A percentile compares a stretch with the other conserved stretches of the same genome.
These are phyloP conservation scores for Lactarius quietus DNA, from an alignment of 768 basidiomycete species.

Conservation along the genomic window DNA sequence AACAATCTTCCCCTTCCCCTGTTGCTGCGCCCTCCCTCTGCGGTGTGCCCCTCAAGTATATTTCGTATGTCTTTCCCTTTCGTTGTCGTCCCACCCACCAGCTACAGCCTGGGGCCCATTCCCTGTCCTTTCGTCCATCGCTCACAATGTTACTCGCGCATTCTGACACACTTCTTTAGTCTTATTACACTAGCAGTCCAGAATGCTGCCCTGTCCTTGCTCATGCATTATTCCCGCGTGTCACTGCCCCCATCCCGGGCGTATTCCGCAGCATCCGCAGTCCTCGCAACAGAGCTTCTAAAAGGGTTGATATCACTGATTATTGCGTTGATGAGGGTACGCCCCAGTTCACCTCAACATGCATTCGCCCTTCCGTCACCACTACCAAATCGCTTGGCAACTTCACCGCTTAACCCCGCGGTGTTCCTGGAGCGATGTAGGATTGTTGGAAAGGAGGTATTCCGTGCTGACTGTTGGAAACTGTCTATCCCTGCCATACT, in stretches of 20 bases:
- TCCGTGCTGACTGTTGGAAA: conserved; percentile 95
- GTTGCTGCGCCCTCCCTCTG: conserved; percentile 52
- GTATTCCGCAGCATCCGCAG: conserved; percentile 93
- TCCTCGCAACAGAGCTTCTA: conserved; percentile 89
- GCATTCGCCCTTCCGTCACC: conserved; percentile 25
- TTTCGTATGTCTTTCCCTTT: conserved; percentile 53
- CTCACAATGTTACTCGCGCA: neutral
- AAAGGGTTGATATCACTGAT: conserved; percentile 85
- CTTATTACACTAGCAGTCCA: conserved; percentile 86
- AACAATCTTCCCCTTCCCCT: conserved; percentile 32
- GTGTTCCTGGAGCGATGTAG: conserved; percentile 46
- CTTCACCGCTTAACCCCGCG: conserved; percentile 36
- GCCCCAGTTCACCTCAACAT: conserved; percentile 36
- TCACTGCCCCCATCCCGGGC: conserved; percentile 67
- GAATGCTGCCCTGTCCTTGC: conserved; percentile 85
- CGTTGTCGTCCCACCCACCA: neutral
- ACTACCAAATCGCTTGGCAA: conserved; percentile 30
- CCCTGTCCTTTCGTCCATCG: too few species aligned
- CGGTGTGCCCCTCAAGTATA: conserved; percentile 74
- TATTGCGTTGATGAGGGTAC: conserved; percentile 73
- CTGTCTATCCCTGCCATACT: conserved; percentile 94
- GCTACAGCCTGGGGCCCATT: neutral
- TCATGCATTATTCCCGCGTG: conserved; percentile 96
- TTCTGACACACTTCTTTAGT: conserved; percentile 37
- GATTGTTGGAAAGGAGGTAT: conserved; percentile 62